Conservation (phyloP, 2,329 filamentous ascomycete species). For the Thielaviopsis euricoi region DNA sequence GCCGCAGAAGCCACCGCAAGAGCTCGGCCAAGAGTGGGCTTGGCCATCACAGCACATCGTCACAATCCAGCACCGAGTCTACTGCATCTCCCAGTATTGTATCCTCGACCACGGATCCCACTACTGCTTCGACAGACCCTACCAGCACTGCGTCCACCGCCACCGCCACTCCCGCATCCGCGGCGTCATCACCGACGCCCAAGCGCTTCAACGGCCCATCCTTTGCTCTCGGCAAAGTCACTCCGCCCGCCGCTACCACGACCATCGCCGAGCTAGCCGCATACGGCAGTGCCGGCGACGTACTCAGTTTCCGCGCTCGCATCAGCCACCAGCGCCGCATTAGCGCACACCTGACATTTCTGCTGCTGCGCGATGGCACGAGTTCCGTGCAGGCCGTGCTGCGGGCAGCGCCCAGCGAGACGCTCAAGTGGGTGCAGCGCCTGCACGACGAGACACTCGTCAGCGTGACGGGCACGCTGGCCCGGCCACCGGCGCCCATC, state of each 20-base stretch:
- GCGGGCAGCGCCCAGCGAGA: slow-evolving; percentile 29
- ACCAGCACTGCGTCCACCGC: background rate
- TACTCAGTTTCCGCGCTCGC: slow-evolving; percentile 26
- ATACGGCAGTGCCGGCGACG: slow-evolving; percentile 21
- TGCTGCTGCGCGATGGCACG: slow-evolving; percentile 73
- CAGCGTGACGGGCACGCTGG: slow-evolving; percentile 56
- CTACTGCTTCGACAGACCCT: background rate
- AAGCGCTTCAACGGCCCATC: background rate
- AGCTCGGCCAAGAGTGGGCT: no score
- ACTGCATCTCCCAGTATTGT: background rate
- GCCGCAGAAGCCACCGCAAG: background rate
- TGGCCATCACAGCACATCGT: background rate
- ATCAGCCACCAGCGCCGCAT: slow-evolving; percentile 68
- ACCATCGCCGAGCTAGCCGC: slow-evolving; percentile 22
- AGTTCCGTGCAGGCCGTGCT: slow-evolving; percentile 75
- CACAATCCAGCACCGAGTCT: background rate
- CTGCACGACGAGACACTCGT: slow-evolving; percentile 65
- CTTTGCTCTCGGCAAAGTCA: background rate
- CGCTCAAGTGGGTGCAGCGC: slow-evolving; percentile 78
- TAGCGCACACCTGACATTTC: slow-evolving; percentile 68
- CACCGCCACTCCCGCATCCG: no score
- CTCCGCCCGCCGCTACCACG: slow-evolving; percentile 22
- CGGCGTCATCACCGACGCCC: background rate
- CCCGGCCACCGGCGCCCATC: slow-evolving; percentile 56
- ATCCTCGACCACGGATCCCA: background rate